phyloP scores from a whole-genome alignment of 805 yeast species.

The Grigorovia humatica region DNA sequence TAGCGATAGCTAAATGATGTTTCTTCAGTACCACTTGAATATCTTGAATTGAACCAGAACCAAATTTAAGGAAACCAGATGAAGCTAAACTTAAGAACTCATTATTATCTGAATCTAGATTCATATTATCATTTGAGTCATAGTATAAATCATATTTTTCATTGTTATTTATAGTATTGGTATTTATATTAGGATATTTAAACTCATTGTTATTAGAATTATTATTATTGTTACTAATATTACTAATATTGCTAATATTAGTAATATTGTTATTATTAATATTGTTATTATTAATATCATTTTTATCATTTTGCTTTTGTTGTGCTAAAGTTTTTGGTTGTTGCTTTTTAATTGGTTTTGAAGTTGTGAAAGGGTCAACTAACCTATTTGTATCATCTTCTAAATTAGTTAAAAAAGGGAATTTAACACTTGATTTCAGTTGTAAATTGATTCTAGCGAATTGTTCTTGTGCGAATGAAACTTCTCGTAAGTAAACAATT shows the following conservation, averaged over 20 bases:
- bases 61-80: conserved; percentile 56
- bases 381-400: conserved; percentile 29
- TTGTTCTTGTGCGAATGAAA: conserved; percentile 72
- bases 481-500: conserved; percentile 60
- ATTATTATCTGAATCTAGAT: not conserved
- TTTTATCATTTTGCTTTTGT: conserved; percentile 9
- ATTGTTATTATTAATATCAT: not conserved
- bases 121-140: not conserved
- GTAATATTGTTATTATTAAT: too few species aligned
- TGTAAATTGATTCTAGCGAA: conserved; percentile 54
- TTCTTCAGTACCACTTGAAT: conserved; percentile 58
- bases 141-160: not conserved
- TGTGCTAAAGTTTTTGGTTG: conserved; percentile 21
- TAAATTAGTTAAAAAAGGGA: conserved; percentile 29
- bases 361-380: conserved; percentile 42
- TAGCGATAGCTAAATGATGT: conserved; percentile 49
- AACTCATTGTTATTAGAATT: too few species aligned
- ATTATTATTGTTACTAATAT: not conserved
- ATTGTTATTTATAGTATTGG: not conserved
- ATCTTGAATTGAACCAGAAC: conserved; percentile 70
- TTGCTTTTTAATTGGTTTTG: conserved; percentile 28
- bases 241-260: too few species aligned
- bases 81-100: conserved; percentile 12
- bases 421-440: conserved; percentile 56
- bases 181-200: not conserved